Evolutionary conservation across 2,329 filamentous ascomycete species (phyloP).

Genomic region (Zopfia rhizophila): DNA sequence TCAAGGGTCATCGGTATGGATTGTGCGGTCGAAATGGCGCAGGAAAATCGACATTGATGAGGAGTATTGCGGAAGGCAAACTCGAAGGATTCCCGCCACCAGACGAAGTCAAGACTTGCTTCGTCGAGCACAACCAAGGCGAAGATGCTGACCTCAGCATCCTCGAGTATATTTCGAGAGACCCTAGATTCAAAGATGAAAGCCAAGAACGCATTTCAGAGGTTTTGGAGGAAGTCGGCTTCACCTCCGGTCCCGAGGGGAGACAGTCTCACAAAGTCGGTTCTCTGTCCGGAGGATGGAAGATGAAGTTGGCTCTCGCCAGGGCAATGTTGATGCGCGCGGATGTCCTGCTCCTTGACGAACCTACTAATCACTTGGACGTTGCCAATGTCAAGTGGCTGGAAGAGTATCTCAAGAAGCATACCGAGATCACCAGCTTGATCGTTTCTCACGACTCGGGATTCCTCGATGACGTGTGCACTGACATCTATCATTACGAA

Average conservation of each 20-base stretch:
- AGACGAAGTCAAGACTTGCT: conserved; percentile 93
- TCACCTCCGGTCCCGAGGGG: conserved; percentile 88
- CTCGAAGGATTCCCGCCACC: conserved; percentile 95
- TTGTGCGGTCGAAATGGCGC: conserved; percentile 97
- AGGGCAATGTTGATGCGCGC: conserved; percentile 96
- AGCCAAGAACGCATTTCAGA: conserved; percentile 82
- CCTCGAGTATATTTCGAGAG: conserved; percentile 89
- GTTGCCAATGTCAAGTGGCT: conserved; percentile 97
- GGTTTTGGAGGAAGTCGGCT: conserved; percentile 91
- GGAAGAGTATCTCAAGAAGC: conserved; percentile 92
- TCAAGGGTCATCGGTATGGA: conserved; percentile 97
- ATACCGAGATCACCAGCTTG: conserved; percentile 94
- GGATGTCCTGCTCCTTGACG: conserved; percentile 96
- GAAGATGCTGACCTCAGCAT: conserved; percentile 98
- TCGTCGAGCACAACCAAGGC: conserved; percentile 99
- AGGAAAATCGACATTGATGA: conserved; percentile 99
- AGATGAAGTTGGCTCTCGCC: conserved; percentile 98
- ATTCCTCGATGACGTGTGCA: conserved; percentile 97
- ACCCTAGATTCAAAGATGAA: conserved; percentile 83
- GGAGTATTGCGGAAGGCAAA: conserved; percentile 93
- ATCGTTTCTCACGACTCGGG: conserved; percentile 99
- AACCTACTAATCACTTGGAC: conserved; percentile 98
- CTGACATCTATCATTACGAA: conserved; percentile 99
- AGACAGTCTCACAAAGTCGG: conserved; percentile 90
- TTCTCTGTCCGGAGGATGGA: conserved; percentile 97